Conservation (phyloP, 108 stramenopile species). For the Cyclotella sp. region DNA sequence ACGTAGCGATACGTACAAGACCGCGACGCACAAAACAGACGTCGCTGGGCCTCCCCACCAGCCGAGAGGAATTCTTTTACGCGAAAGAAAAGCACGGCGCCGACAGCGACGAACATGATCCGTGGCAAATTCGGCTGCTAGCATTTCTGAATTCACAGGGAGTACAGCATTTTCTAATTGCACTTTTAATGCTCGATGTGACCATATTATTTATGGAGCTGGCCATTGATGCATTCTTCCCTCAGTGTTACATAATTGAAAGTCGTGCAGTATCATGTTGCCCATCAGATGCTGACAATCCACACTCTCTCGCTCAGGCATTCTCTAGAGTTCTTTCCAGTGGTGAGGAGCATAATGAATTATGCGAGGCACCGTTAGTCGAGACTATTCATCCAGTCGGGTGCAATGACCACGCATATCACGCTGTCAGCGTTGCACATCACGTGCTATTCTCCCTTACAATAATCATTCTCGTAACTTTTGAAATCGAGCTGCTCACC, state of each 20-base stretch:
- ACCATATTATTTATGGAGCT: constrained; percentile 41
- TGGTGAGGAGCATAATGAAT: constrained; percentile 8
- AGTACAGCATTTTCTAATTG: constrained; percentile 35
- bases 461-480: constrained; percentile 28
- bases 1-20: not conserved
- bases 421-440: constrained; percentile 28
- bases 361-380: constrained; percentile 19
- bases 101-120: not conserved
- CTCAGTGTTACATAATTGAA: constrained; percentile 10
- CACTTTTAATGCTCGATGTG: constrained; percentile 45
- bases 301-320: not conserved
- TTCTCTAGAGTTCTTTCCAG: constrained; percentile 2
- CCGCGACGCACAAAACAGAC: constrained; percentile 6
- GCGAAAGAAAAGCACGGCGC: not conserved
- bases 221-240: constrained; percentile 37
- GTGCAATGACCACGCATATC: constrained; percentile 39
- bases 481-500: constrained; percentile 26
- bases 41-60: constrained; percentile 5
- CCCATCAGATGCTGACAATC: constrained; percentile 8
- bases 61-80: constrained; percentile 11
- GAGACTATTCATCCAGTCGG: constrained; percentile 30
- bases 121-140: constrained; percentile 47
- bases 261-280: constrained; percentile 48
- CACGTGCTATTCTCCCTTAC: constrained; percentile 14
- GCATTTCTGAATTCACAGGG: constrained; percentile 33